Evolutionary conservation across 179 eudicot genomes (phyloP), one percentile per base, ranked within the genome.

Genomic region (Beta macrorhiza): DNA sequence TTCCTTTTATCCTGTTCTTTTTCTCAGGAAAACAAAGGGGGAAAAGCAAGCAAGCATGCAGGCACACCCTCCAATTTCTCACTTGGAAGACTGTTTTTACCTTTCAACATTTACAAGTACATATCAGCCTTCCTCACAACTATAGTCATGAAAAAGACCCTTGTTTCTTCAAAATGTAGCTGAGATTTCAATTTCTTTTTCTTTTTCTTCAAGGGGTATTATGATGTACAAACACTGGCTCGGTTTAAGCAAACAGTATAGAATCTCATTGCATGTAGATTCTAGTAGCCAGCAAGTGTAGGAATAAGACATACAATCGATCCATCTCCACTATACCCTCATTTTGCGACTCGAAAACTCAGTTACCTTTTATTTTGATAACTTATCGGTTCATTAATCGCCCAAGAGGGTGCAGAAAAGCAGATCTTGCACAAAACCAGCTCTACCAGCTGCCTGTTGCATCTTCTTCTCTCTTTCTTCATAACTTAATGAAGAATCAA

Each of bases 381-480:
- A 69, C 80, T 70, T 37, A 17, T 20, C 19, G 80, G 63, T 74
- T 81, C 70, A 45, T 80, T 91, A 91, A 82, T 93, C 93, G 49
- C 74, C 88, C 55, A 91, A 80, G 67, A 93, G 87, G 57, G 93
- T 86, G 82, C 94, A 91, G 78, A 86, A 82, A 58, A 93, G 84
- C 84, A 93, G 86, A 82, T 93, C 96, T 88, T 91, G 98, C 59
- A 92, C 89, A 82, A 93, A 93, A 52, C 83, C 88, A 25, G 94
- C 93, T 86, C 93, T 88, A 81, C 88, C 93, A 14, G 91, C 75
- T 59, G 91, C 94, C 86, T 91, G 92, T 76, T 69, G 86, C 79
- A 89, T 87, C 86, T 87, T 89, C 79, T 86, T 88, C 84, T 92
- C 90, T 77, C 91, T 84, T 87, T 93, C 96, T 87, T 92, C 98